Percentiles rank a stretch among this genome's conserved stretches.
These are phyloP conservation scores for Aphanoascus verrucosus DNA, from an alignment of 2,329 filamentous ascomycete genomes.

Conservation along the genomic window DNA sequence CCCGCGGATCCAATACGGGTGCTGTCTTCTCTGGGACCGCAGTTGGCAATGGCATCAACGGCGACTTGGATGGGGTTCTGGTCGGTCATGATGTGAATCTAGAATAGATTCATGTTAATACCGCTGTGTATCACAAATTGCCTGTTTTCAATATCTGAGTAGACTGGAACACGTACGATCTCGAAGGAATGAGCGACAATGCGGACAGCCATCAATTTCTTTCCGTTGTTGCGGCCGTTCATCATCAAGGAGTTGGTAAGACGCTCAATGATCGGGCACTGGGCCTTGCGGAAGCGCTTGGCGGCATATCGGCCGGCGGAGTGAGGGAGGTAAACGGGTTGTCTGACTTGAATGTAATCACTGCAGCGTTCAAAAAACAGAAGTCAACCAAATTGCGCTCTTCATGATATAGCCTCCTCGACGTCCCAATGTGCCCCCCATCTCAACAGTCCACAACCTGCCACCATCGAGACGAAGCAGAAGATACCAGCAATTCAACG, in stretches of 20 bases:
- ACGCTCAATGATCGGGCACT: constrained; percentile 99
- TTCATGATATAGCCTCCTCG: background rate
- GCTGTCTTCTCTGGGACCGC: constrained; percentile 98
- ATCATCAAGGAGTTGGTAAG: constrained; percentile 99
- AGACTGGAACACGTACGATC: constrained; percentile 62
- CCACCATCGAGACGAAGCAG: background rate
- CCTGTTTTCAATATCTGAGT: background rate
- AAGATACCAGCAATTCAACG: background rate
- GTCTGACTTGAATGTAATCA: constrained; percentile 99
- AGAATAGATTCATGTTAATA: constrained; percentile 14
- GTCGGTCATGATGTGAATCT: constrained; percentile 99
- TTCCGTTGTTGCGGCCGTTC: constrained; percentile 99
- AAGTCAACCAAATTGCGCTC: constrained; percentile 1
- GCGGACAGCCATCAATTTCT: constrained; percentile 99
- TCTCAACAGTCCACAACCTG: background rate
- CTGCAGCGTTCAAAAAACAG: constrained; percentile 40
- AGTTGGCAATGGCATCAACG: constrained; percentile 99
- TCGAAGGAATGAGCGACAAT: constrained; percentile 98
- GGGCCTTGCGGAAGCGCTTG: constrained; percentile 99
- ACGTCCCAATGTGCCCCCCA: background rate
- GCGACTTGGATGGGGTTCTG: constrained; percentile 99
- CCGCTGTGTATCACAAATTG: background rate
- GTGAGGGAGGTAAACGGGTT: constrained; percentile 98
- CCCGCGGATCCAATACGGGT: constrained; percentile 98
- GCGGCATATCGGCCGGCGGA: constrained; percentile 95